Conservation (phyloP, 257 asterid genomes). For the Fraxinus anomala region DNA sequence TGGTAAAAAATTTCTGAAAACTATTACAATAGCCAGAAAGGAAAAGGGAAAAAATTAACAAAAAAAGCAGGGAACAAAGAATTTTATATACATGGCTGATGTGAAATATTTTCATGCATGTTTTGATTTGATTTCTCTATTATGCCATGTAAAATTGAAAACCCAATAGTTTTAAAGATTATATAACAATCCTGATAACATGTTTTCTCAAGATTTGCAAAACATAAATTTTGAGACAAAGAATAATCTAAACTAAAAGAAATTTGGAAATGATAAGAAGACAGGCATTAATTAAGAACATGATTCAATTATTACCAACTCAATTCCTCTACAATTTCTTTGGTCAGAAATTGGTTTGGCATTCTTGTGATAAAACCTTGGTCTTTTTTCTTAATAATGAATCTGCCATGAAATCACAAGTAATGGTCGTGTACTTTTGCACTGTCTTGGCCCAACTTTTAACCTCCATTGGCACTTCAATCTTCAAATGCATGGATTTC, state of each 20-base stretch:
- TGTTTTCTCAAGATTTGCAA: neutral
- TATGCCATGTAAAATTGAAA: neutral
- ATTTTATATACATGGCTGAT: neutral
- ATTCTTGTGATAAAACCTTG: conserved; percentile 41
- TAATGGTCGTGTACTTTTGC: conserved; percentile 28
- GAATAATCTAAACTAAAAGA: neutral
- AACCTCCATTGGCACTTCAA: conserved; percentile 41
- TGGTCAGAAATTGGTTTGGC: conserved; percentile 35
- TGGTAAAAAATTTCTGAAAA: neutral
- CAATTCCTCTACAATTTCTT: neutral
- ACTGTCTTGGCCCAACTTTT: conserved; percentile 43
- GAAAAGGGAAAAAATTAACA: neutral
- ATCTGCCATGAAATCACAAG: conserved; percentile 54
- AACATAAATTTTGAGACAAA: neutral
- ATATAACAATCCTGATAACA: neutral
- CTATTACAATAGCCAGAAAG: conserved; percentile 1
- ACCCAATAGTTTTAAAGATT: neutral
- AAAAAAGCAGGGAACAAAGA: neutral
- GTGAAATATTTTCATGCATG: neutral
- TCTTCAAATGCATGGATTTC: conserved; percentile 36
- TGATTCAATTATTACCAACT: conserved; percentile 21
- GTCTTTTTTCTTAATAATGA: conserved; percentile 30
- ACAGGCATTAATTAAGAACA: neutral
- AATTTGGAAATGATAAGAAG: neutral
- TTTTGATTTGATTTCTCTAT: neutral